A percentile compares a stretch with the other conserved stretches of the same genome.
These are phyloP conservation scores for Fraxinus cuspidata DNA, from an alignment of 257 asterid genomes.

Conservation along the genomic window DNA sequence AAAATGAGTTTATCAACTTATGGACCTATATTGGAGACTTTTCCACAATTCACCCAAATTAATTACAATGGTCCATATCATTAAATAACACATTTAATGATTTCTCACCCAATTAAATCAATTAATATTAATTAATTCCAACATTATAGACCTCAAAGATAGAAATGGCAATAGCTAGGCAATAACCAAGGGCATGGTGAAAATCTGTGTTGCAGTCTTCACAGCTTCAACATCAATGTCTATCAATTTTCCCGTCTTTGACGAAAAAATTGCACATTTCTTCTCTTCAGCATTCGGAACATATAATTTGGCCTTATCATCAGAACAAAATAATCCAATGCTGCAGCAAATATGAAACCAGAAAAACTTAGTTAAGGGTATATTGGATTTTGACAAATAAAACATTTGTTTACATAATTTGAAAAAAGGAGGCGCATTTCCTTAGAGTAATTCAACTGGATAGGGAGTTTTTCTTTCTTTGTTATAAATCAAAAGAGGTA, in stretches of 20 bases:
- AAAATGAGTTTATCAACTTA: too few relatives aligned
- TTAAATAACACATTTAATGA: too few relatives aligned
- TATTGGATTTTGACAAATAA: not conserved
- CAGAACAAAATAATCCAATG: conserved; percentile 69
- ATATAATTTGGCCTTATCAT: conserved; percentile 61
- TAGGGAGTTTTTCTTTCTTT: not conserved
- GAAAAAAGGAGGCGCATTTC: not conserved
- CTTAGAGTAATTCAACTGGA: not conserved
- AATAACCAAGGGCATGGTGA: conserved; percentile 65
- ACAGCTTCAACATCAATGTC: conserved; percentile 79
- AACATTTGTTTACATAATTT: not conserved
- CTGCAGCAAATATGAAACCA: conserved; percentile 36
- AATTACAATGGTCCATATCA: too few relatives aligned
- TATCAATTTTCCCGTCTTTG: conserved; percentile 68
- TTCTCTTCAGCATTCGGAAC: conserved; percentile 68
- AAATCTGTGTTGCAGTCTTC: conserved; percentile 59
- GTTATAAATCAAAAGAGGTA: not conserved
- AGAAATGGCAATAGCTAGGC: conserved; percentile 27
- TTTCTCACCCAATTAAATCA: too few relatives aligned
- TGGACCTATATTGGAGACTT: too few relatives aligned
- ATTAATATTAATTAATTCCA: too few relatives aligned
- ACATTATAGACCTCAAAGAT: not conserved
- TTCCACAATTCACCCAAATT: too few relatives aligned
- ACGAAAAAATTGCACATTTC: conserved; percentile 66
- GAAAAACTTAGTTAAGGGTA: not conserved